Percentiles rank a stretch among this genome's conserved stretches.
These are phyloP conservation scores for Yarrowia deformans DNA, from an alignment of 805 yeast species.

Conservation along the genomic window DNA sequence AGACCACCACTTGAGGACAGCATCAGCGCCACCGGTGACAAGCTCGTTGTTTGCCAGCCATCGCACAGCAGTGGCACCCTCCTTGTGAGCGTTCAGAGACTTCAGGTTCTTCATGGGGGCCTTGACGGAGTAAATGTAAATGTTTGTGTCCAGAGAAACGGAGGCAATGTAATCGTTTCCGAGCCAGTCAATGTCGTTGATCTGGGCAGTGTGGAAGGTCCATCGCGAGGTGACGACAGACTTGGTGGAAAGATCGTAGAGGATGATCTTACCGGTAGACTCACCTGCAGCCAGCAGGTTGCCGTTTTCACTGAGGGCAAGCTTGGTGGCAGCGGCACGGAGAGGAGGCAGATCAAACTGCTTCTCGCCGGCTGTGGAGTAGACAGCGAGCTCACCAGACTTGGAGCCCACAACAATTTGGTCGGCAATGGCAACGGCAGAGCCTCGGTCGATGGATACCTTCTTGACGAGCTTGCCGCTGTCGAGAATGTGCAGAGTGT, in stretches of 20 bases:
- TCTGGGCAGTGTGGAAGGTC: slow-evolving; percentile 91
- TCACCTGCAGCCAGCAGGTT: slow-evolving; percentile 84
- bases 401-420: slow-evolving; percentile 59
- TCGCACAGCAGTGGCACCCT: slow-evolving; percentile 76
- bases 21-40: slow-evolving; percentile 81
- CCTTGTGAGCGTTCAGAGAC: slow-evolving; percentile 81
- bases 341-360: slow-evolving; percentile 53
- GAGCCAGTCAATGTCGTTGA: slow-evolving; percentile 79
- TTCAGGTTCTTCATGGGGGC: slow-evolving; percentile 81
- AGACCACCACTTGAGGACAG: slow-evolving; percentile 77
- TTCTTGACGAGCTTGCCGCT: slow-evolving; percentile 46
- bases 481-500: slow-evolving; percentile 53
- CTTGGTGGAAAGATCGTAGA: slow-evolving; percentile 64
- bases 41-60: slow-evolving; percentile 66
- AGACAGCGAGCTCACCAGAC: slow-evolving; percentile 31
- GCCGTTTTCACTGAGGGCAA: slow-evolving; percentile 75
- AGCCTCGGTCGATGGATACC: slow-evolving; percentile 53
- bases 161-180: slow-evolving; percentile 77
- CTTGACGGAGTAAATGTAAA: slow-evolving; percentile 79
- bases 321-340: slow-evolving; percentile 67
- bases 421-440: slow-evolving; percentile 57
- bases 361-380: slow-evolving; percentile 18
- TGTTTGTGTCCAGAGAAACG: slow-evolving; percentile 83
- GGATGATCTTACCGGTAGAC: slow-evolving; percentile 80
- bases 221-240: slow-evolving; percentile 79